Percentiles rank a stretch among this genome's conserved stretches.
These are phyloP conservation scores for Pseudomonodictys pantanalensis DNA, from an alignment of 495 filamentous ascomycete genomes.

Conservation along the genomic window DNA sequence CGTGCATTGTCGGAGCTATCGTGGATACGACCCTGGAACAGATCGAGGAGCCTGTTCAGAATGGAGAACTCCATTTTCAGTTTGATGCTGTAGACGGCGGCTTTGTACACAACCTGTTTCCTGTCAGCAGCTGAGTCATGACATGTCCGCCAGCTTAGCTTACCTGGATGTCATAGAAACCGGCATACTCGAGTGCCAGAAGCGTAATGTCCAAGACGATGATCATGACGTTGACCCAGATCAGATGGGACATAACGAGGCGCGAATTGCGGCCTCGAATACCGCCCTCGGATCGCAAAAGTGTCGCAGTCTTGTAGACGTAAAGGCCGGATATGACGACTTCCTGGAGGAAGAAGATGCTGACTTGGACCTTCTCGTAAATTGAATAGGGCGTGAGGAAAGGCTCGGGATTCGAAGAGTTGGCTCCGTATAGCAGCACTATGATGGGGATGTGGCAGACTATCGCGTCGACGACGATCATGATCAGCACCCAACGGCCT, in stretches of 20 bases:
- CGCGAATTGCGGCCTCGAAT: constrained; percentile 9
- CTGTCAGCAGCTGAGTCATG: too few relatives aligned
- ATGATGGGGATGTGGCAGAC: constrained; percentile 28
- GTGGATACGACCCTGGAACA: background rate
- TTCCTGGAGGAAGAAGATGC: constrained; percentile 26
- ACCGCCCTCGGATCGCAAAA: constrained; percentile 14
- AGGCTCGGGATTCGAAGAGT: constrained; percentile 7
- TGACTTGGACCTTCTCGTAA: constrained; percentile 27
- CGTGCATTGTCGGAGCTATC: too few relatives aligned
- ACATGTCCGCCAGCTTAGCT: too few relatives aligned
- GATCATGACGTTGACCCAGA: constrained; percentile 35
- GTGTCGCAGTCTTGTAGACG: constrained; percentile 9
- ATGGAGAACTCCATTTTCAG: constrained; percentile 31
- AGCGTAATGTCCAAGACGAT: constrained; percentile 28
- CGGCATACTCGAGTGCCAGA: constrained; percentile 19
- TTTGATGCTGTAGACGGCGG: constrained; percentile 26
- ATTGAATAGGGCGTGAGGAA: constrained; percentile 27
- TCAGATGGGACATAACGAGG: constrained; percentile 26
- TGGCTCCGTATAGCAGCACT: constrained; percentile 17
- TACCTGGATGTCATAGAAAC: constrained; percentile 11
- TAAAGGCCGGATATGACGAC: constrained; percentile 24
- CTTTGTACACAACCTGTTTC: too few relatives aligned
- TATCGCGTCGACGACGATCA: constrained; percentile 23
- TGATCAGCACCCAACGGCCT: constrained; percentile 19
- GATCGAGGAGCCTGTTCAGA: constrained; percentile 24